Percentiles rank a stretch among this genome's conserved stretches.
These are phyloP conservation scores for Sporothrix humicola DNA, from an alignment of 2,329 filamentous ascomycete species.

Conservation along the genomic window DNA sequence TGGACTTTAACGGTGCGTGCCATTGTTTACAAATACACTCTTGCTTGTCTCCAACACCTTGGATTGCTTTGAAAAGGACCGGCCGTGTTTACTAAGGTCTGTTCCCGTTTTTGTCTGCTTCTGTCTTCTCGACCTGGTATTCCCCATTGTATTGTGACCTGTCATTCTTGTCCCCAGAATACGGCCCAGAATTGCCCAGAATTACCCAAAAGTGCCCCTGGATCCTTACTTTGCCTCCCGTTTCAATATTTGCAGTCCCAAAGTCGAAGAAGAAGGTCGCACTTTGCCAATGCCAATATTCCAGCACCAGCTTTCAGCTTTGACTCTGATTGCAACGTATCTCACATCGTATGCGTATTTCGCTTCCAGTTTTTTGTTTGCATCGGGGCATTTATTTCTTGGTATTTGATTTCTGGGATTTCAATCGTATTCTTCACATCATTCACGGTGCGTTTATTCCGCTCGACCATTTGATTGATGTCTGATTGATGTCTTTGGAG, in stretches of 20 bases:
- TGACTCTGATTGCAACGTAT: not conserved
- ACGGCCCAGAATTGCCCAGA: not conserved
- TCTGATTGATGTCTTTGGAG: too few relatives aligned
- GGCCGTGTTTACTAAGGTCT: not conserved
- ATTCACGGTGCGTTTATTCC: too few relatives aligned
- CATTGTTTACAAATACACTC: too few relatives aligned
- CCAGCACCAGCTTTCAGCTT: not conserved
- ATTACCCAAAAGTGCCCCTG: not conserved
- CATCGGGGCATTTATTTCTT: not conserved
- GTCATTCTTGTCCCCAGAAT: not conserved
- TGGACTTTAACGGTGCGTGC: too few relatives aligned
- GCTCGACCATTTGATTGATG: too few relatives aligned
- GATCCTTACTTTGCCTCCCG: not conserved
- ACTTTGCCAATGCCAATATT: not conserved
- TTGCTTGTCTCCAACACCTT: too few relatives aligned
- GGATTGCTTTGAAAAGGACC: not conserved
- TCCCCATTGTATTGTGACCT: not conserved
- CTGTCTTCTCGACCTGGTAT: not conserved
- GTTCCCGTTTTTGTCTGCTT: not conserved
- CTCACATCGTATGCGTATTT: not conserved
- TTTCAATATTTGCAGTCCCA: not conserved
- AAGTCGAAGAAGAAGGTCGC: not conserved
- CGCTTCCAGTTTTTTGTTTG: not conserved
- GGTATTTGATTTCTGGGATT: not conserved
- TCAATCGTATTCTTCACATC: not conserved